Evolutionary conservation across 2,329 filamentous ascomycete species (phyloP).

Genomic region (Fusarium sp.): DNA sequence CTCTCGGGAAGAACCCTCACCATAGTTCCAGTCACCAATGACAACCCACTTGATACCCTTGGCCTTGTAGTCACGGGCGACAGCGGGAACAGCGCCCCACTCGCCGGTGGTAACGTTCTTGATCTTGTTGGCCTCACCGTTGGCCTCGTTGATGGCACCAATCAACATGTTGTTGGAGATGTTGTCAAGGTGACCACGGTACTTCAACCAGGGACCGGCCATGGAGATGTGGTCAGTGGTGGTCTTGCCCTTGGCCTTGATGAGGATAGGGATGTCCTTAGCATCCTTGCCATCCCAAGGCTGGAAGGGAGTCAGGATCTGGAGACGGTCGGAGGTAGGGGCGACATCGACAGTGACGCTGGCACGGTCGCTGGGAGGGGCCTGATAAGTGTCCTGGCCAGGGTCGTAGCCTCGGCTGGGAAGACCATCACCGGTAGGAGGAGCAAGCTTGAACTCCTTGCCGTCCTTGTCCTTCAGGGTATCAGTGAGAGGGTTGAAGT

Average conservation of each 20-base stretch:
- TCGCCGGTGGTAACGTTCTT: constrained; percentile 89
- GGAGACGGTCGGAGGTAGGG: constrained; percentile 91
- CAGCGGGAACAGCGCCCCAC: constrained; percentile 89
- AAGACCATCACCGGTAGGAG: constrained; percentile 84
- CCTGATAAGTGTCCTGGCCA: constrained; percentile 94
- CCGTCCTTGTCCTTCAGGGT: constrained; percentile 94
- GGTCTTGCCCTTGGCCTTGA: constrained; percentile 98
- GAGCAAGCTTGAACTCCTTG: constrained; percentile 90
- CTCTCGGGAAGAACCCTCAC: constrained; percentile 96
- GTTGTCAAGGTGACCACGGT: constrained; percentile 98
- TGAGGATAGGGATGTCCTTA: constrained; percentile 85
- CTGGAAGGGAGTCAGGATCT: constrained; percentile 87
- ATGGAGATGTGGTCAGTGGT: constrained; percentile 99
- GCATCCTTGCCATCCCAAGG: constrained; percentile 95
- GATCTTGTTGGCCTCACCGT: constrained; percentile 97
- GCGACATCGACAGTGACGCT: constrained; percentile 83
- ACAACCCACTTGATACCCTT: constrained; percentile 98
- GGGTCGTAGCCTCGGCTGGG: constrained; percentile 87
- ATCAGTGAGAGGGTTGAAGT: constrained; percentile 96
- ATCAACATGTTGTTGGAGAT: constrained; percentile 99
- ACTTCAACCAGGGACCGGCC: constrained; percentile 97
- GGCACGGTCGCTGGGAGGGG: constrained; percentile 83
- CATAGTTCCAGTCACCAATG: constrained; percentile 99
- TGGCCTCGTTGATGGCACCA: constrained; percentile 94
- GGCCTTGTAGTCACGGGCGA: constrained; percentile 98